Base-by-base conservation (phyloP, 257 asterid species). In the Vinca minor region DNA sequence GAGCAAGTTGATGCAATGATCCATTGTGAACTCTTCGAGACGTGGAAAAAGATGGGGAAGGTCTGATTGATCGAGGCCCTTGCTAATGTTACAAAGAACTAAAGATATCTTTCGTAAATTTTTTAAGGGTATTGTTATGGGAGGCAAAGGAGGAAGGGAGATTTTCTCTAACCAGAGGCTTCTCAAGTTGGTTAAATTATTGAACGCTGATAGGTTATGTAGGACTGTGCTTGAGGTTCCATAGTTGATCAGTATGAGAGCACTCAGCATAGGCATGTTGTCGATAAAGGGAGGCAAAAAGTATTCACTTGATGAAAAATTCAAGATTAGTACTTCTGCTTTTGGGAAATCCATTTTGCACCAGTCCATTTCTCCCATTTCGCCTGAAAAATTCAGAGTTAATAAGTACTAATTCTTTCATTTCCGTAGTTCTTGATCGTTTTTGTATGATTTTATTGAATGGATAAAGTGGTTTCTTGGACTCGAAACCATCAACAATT, bases 151-250 rank as follows among this genome's bases (percentile, higher is more conserved):
- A 41, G 96, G 96, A 68, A 84, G 70, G 0, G 83, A 65, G 45
- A 88, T 81, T 59, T 84, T 88, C 73, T 88, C 96, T 5, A 91
- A 70, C 95, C 96, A 91, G 67, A 88, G 87, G 92, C 96, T 91
- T 71, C 94, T 75, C 52, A 91, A 65, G 72, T 83, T 78, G 72
- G 84, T 65, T 63, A 91, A 68, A 72, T 72, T 73, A 70, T 81
- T 74, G 44, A 91, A 86, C 66, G 81, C 92, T 0, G 87, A 74
- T 25, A 84, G 71, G 65, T 91, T 88, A 41, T 75, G 79, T 29
- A 88, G 84, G 44, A 73, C 46, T 3, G 95, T 71, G 9, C 61
- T 82, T 36, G 90, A 75, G 67, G 70, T 62, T 70, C 80, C 73
- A 35, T 83, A 76, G 82, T 91, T 91, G 64, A 91, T 91, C 1